Base-by-base conservation (phyloP, 352 stramenopile species). In the Pythium brachiatum region DNA sequence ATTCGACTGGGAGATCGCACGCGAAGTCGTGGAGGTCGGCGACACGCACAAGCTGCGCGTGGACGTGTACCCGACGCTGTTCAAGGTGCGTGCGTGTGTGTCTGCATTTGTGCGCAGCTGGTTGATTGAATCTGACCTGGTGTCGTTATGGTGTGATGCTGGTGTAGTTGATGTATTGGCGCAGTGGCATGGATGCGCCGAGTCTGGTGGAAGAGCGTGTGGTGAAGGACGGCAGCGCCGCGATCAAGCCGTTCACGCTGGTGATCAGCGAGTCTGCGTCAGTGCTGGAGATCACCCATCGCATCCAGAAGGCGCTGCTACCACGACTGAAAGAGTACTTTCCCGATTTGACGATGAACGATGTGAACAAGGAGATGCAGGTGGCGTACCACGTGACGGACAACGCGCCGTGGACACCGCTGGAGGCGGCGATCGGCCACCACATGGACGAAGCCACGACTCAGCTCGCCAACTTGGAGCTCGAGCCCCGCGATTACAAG, bases 1-100 rank as follows among this genome's bases (percentile, higher is more conserved):
- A 29, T 87, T 63, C 60, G 84, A 93, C 59, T 93, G 81, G 75
- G 79, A 83, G 64, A 92, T 95, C 53, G 13, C 74, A 3, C 74
- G 86, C 26, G 65, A 72, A 15, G 84, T 95, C 1, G 65, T 94
- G 23, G 53, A 73, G 11, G 72, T 72, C 27, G 79, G 76, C 18
- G 72, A 69, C 1, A 53, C 61, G 15, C 67, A 61, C 44, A 71
- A 75, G 62, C 68, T 76, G n/a, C 31, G 79, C 29, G 78, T 95
- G 15, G 81, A 92, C 38, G 67, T 94, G 4, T 88, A 95, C 60
- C 84, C 81, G 4, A 63, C 86, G 18, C 56, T 81, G 38, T 93
- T 92, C 41, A 78, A 92, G 77, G 80, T 70, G 48, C 26, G 43
- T 56, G 54, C 27, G 46, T 38, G 5, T 29, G 54, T 20, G 46